Evolutionary conservation across 768 basidiomycete genomes (phyloP), one percentile per base, ranked within the genome.

Genomic region (Agaricus sinodeliciosus): DNA sequence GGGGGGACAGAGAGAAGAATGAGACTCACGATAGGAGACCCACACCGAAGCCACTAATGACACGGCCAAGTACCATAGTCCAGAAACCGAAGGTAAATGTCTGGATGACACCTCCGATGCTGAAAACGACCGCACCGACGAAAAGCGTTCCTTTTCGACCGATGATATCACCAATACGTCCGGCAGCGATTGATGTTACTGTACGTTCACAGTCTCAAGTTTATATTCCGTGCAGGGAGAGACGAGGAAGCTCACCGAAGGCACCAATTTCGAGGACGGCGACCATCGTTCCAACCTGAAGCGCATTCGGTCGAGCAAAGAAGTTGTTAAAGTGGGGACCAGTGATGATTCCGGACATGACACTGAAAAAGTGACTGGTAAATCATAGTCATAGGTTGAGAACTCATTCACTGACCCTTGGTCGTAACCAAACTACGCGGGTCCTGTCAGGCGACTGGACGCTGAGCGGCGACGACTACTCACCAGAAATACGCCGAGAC

Each of bases 211-310:
- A 16, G 45, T 26, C 37, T 41, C 15, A 44, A 44, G 16, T 27
- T 34, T 1, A 7, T 9, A 16, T n/a, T 9, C 28, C 7, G 7
- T 16, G 31, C 3, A 18, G 16, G 0, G 0, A 11, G 9, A 12
- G 4, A 39, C 37, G 3, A 22, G 16, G 9, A 11, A 37, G 63
- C 80, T 28, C 61, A 87, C 90, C 74, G 63, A 94, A 83, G 41
- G 91, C 92, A 37, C 92, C 91, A 37, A 94, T 78, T 65, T 94
- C 90, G 19, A 93, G 70, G 0, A 92, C 86, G n/a, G 91, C 86
- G 31, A 93, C 90, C 88, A 94, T 93, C 9, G 86, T 89, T 25
- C 90, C 90, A 26, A 91, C 63, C 61, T 82, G 75, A 54, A 84
- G 68, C 0, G 84, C 75, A 31, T 74, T 76, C 3, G 90, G 91